Base-by-base conservation (phyloP, 2,329 filamentous ascomycete species). In the Pseudogymnoascus destructans region DNA sequence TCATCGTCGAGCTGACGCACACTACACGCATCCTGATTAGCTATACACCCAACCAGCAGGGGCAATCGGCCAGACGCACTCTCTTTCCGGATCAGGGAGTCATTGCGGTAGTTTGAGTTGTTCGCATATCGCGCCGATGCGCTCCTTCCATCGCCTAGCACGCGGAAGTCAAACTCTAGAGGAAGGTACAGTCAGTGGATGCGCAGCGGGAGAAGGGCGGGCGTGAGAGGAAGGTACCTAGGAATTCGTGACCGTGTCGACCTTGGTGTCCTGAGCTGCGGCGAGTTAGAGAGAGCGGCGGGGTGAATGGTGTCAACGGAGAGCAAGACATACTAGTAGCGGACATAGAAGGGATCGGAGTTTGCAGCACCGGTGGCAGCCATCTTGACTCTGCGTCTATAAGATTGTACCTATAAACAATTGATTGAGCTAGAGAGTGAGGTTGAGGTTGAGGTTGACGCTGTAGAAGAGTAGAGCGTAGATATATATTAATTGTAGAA, bases 91-190 rank as follows among this genome's bases (percentile, higher is more conserved):
- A 98, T 98, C 66, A 98, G 77, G 63, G 91, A 96, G 71, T 98
- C 93, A 74, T 98, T 98, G 69, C 93, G 85, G 75, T 98, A 98
- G 75, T 98, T 98, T 59, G 92, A 97, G 74, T 98, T 98, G 79
- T 98, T 98, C 63, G 93, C 93, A 74, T 98, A 98, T 73, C 93
- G 85, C 30, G 92, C 90, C 57, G 93, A 88, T 6, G 93, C 93
- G 70, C 91, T 96, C 61, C 89, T 84, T 57, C 93, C 93, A 71
- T 98, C 93, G 58, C 89, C 89, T 49, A 97, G 81, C 21, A 90
- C 89, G 59, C 92, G 82, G 68, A 98, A 93, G 71, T 98, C 93
- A 72, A 98, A 98, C 73, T 98, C 92, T 97, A 65, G 1, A 61
- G 70, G 59, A 67, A 63, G 61, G 59, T 61, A 61, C 57, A 63